Percentiles rank a stretch among this genome's conserved stretches.
phyloP scores from a whole-genome alignment of 768 basidiomycete species.

The Tylopilus subfusipes region DNA sequence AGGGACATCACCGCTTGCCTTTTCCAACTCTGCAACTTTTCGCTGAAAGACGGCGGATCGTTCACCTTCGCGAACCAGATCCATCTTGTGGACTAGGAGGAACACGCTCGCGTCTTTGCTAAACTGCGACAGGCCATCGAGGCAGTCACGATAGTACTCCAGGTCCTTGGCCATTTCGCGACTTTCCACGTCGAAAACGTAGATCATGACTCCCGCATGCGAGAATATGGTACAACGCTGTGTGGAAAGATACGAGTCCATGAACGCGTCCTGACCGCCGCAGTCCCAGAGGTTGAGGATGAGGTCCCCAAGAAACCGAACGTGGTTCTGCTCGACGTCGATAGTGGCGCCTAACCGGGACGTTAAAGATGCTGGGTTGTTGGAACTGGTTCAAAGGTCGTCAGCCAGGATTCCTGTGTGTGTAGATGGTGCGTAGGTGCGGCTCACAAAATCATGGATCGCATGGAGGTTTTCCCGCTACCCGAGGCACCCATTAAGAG shows the following conservation, averaged over 20 bases:
- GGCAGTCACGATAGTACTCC: slow-evolving; percentile 88
- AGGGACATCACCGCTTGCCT: slow-evolving; percentile 55
- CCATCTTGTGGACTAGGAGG: slow-evolving; percentile 97
- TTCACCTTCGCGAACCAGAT: slow-evolving; percentile 67
- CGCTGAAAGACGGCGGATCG: slow-evolving; percentile 58
- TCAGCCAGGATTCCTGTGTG: slow-evolving; percentile 4
- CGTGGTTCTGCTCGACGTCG: slow-evolving; percentile 96
- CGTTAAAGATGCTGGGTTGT: slow-evolving; percentile 90
- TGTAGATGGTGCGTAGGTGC: not conserved
- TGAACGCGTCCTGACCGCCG: slow-evolving; percentile 96
- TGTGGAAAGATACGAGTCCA: slow-evolving; percentile 92
- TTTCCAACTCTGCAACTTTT: slow-evolving; percentile 70
- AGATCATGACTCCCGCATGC: slow-evolving; percentile 96
- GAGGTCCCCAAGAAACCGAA: slow-evolving; percentile 94
- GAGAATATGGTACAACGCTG: slow-evolving; percentile 95
- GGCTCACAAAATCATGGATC: slow-evolving; percentile 95
- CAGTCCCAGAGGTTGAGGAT: slow-evolving; percentile 98
- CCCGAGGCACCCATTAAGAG: slow-evolving; percentile 97
- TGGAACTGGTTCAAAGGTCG: slow-evolving; percentile 55
- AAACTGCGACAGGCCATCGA: slow-evolving; percentile 74
- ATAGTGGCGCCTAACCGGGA: slow-evolving; percentile 93
- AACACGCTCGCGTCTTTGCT: slow-evolving; percentile 85
- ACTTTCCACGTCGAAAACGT: slow-evolving; percentile 95
- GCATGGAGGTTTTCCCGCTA: slow-evolving; percentile 96
- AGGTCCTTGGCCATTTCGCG: slow-evolving; percentile 83